Conservation (phyloP, 2,329 filamentous ascomycete genomes). For the Clonostachys byssicola region DNA sequence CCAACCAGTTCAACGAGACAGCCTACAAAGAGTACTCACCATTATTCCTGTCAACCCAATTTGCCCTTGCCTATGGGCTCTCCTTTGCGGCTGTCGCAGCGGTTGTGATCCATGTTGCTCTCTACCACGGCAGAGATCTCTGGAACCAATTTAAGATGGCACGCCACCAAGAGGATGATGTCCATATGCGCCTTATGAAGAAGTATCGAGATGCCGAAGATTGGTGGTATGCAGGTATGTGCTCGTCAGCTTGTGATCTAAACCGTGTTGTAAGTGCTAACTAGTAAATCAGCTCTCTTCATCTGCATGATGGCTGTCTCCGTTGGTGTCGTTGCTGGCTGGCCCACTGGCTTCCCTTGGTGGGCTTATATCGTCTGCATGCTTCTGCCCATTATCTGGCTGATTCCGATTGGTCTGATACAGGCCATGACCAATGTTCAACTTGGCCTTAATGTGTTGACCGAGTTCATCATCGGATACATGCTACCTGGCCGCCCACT, state of each 20-base stretch:
- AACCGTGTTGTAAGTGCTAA: slow-evolving; percentile 8
- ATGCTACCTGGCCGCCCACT: slow-evolving; percentile 67
- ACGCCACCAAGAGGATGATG: slow-evolving; percentile 51
- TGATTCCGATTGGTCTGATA: slow-evolving; percentile 57
- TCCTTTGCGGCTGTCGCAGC: slow-evolving; percentile 65
- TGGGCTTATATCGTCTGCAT: slow-evolving; percentile 57
- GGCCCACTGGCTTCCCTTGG: slow-evolving; percentile 52
- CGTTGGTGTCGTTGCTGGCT: slow-evolving; percentile 48
- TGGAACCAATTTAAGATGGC: slow-evolving; percentile 50
- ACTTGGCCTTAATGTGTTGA: slow-evolving; percentile 65
- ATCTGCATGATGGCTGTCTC: slow-evolving; percentile 49
- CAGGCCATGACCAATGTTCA: slow-evolving; percentile 59
- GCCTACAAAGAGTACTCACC: slow-evolving; percentile 63
- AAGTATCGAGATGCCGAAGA: slow-evolving; percentile 56
- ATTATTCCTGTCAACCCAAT: slow-evolving; percentile 60
- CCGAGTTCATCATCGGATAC: slow-evolving; percentile 71
- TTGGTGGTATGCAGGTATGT: slow-evolving; percentile 53
- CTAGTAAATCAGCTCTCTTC: slow-evolving; percentile 32
- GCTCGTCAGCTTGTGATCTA: slow-evolving; percentile 8
- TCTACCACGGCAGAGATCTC: slow-evolving; percentile 53
- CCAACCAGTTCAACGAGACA: slow-evolving; percentile 53
- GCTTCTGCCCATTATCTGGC: slow-evolving; percentile 52
- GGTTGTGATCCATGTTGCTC: slow-evolving; percentile 49
- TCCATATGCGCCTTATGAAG: slow-evolving; percentile 59
- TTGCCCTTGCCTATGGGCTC: slow-evolving; percentile 55